Conservation (phyloP, 306 rosid genomes). For the Cucumis melo region DNA sequence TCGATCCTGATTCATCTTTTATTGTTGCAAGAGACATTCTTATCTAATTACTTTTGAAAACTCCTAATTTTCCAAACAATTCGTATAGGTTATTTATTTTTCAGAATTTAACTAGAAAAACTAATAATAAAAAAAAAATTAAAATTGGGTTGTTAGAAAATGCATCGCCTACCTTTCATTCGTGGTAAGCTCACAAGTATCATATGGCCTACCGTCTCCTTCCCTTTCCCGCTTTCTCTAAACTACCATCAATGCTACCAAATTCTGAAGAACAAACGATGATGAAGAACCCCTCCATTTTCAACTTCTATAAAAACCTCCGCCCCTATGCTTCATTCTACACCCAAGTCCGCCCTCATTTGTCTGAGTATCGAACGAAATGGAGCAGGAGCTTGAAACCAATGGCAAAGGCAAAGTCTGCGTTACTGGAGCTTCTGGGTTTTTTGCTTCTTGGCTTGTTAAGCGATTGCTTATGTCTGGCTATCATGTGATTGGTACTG, state of each 20-base stretch:
- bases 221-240: not conserved
- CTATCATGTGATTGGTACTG: slow-evolving; percentile 61
- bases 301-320: not conserved
- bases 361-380: not conserved
- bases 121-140: too few relatives aligned
- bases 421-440: slow-evolving; percentile 82
- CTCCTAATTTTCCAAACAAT: too few relatives aligned
- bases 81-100: too few relatives aligned
- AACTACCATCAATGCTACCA: not conserved
- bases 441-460: slow-evolving; percentile 73
- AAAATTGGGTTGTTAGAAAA: not conserved
- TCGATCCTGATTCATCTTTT: too few relatives aligned
- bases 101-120: too few relatives aligned
- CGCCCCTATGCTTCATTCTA: not conserved
- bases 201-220: not conserved
- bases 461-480: slow-evolving; percentile 65
- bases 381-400: slow-evolving; percentile 23
- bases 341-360: not conserved
- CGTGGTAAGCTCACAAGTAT: not conserved
- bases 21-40: too few relatives aligned
- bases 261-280: not conserved
- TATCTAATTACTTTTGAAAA: too few relatives aligned
- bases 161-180: not conserved
- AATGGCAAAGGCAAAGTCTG: slow-evolving; percentile 64
- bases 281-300: not conserved